These are phyloP conservation scores for Kwoniella shivajii DNA, from an alignment of 1,284 basidiomycete species.

Conservation along the genomic window DNA sequence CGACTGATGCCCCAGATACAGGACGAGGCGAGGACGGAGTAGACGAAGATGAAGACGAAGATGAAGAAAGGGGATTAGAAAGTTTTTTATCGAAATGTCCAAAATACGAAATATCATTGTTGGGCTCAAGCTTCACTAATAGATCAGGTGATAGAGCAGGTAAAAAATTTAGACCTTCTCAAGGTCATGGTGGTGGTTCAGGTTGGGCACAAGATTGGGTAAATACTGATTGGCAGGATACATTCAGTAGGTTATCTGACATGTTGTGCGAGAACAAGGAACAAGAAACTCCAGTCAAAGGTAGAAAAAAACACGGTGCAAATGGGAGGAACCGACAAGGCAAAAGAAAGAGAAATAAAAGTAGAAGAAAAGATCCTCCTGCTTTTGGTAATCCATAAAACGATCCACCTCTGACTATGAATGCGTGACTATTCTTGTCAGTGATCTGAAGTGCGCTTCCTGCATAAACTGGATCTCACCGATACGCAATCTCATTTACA, in stretches of 20 bases:
- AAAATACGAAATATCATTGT: constrained; percentile 50
- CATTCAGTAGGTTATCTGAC: constrained; percentile 12
- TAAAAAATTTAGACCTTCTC: constrained; percentile 53
- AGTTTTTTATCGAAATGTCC: constrained; percentile 31
- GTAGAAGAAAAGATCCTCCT: constrained; percentile 48
- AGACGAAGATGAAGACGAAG: constrained; percentile 6
- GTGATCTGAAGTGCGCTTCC: too few species aligned
- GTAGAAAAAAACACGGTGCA: background rate
- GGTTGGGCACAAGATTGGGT: constrained; percentile 53
- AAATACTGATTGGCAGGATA: constrained; percentile 34
- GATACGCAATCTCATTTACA: too few species aligned
- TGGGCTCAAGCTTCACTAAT: constrained; percentile 54
- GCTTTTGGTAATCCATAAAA: constrained; percentile 35
- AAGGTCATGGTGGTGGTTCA: constrained; percentile 39
- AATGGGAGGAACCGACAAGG: background rate
- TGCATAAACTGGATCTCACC: too few species aligned
- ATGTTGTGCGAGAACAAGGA: constrained; percentile 3
- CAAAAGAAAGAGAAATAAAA: constrained; percentile 40
- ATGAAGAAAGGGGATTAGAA: background rate
- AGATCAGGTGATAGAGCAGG: constrained; percentile 54
- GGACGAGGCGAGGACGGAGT: background rate
- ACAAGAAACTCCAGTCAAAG: background rate
- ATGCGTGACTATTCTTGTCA: too few species aligned
- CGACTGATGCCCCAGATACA: background rate
- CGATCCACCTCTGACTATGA: too few species aligned